Base-by-base conservation (phyloP, 1,139 yeast genomes). In the Wickerhamomyces sp. region DNA sequence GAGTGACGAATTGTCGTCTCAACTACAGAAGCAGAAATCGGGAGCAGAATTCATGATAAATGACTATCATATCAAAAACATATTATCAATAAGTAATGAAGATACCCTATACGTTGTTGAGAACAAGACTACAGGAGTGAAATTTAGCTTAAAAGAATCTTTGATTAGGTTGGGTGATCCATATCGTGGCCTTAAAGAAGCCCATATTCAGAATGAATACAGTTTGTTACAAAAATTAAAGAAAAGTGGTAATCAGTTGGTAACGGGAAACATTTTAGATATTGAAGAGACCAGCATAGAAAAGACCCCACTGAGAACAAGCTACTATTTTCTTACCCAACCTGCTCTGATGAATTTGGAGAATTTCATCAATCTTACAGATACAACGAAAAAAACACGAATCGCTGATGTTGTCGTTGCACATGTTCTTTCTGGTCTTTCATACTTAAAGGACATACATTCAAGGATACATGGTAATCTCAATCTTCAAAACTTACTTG, bases 381-480 rank as follows among this genome's bases (percentile, higher is more conserved):
- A 23, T 7, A 28, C 13, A 3, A 20, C 17, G 8, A 28, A 17
- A 12, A 7, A 17, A 8, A n/a, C 13, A 4, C 36, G 33, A 11
- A 18, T 11, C 4, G 18, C 22, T 9, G 23, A 24, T 9, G 28
- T 35, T 12, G 28, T 35, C 8, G 18, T 38, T 6, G 33, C 31
- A 6, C 46, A 42, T 22, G 27, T 37, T 4, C 19, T 42, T 3
- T 10, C 31, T 2, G 47, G 45, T 3, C 24, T 44, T 12, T 9
- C 19, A 1, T 36, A 24, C 9, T 16, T 44, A 12, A 24, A 23
- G 4, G 23, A 14, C 2, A 5, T 24, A 2, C 26, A 26, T 5
- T 16, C 26, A 2, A 36, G 36, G 22, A 29, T 39, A 6, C 49
- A 45, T 33, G 48, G 48, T 4, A 39, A 41, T 23, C 13, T 45